A percentile compares a stretch with the other conserved stretches of the same genome.
These are phyloP conservation scores for Eimeria falciformis DNA, from an alignment of 169 alveolate species.

Conservation along the genomic window DNA sequence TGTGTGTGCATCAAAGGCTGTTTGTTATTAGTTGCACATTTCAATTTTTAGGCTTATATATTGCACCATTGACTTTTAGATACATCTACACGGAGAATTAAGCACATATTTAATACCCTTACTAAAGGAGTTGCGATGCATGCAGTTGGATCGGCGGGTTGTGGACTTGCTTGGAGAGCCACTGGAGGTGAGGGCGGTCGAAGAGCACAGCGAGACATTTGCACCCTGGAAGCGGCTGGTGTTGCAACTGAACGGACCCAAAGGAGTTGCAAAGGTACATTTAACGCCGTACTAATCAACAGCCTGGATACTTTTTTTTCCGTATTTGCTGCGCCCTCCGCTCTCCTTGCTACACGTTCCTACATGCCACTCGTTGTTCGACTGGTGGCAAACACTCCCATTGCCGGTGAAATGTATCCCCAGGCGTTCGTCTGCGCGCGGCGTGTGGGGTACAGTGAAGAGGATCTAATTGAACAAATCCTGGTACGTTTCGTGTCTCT, in stretches of 20 bases:
- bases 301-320: background rate
- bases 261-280: constrained; percentile 8
- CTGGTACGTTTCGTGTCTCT: background rate
- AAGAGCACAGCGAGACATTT: constrained; percentile 59
- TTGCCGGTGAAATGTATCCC: too few relatives aligned
- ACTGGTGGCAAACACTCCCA: too few relatives aligned
- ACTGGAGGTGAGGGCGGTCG: constrained; percentile 51
- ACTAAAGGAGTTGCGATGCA: background rate
- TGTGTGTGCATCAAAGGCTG: background rate
- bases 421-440: constrained; percentile 68
- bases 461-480: constrained; percentile 40
- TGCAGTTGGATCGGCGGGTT: constrained; percentile 35
- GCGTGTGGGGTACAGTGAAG: constrained; percentile 67
- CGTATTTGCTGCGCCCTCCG: background rate
- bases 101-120: background rate
- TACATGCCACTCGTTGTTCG: too few relatives aligned
- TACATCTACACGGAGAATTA: background rate
- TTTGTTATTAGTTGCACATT: background rate
- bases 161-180: constrained; percentile 49
- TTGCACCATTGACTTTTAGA: too few relatives aligned
- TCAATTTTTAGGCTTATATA: background rate
- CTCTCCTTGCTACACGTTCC: too few relatives aligned
- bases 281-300: background rate
- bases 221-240: constrained; percentile 71
- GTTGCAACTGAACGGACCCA: constrained; percentile 44